Percentiles rank a stretch among this genome's conserved stretches.
These are phyloP conservation scores for Imleria badia DNA, from an alignment of 768 basidiomycete species.

Conservation along the genomic window DNA sequence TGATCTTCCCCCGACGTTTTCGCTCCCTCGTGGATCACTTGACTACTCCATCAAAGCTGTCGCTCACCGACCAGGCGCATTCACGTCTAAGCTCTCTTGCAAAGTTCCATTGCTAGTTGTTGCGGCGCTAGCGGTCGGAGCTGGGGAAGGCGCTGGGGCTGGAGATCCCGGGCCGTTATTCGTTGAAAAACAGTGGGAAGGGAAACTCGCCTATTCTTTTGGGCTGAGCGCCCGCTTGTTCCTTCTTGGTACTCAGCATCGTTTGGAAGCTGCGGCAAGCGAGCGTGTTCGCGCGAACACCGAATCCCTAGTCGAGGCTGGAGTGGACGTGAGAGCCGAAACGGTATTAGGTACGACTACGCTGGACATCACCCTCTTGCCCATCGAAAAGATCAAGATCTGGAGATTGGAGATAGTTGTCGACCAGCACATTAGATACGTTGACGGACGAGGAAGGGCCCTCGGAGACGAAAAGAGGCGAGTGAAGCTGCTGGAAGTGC, in stretches of 20 bases:
- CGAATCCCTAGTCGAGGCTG: not conserved
- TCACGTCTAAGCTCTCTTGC: constrained; percentile 73
- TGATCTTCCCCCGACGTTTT: constrained; percentile 75
- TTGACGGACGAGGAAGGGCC: not conserved
- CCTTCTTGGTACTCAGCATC: constrained; percentile 58
- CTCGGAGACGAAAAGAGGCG: constrained; percentile 2
- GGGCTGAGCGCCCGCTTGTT: constrained; percentile 78
- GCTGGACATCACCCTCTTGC: constrained; percentile 78
- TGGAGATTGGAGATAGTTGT: constrained; percentile 70
- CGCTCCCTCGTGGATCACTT: constrained; percentile 74
- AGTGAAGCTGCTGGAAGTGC: constrained; percentile 19
- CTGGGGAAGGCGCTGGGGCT: constrained; percentile 51
- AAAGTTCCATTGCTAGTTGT: constrained; percentile 73
- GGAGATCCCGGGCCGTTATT: constrained; percentile 73
- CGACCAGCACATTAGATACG: constrained; percentile 48
- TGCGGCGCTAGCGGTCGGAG: constrained; percentile 74
- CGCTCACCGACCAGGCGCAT: constrained; percentile 85
- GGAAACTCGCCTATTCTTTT: constrained; percentile 81
- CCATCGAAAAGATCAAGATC: constrained; percentile 82
- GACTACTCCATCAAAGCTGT: constrained; percentile 77
- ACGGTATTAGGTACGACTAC: constrained; percentile 58
- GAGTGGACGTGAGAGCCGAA: constrained; percentile 12
- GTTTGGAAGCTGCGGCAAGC: not conserved
- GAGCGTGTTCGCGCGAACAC: not conserved
- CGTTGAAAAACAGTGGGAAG: constrained; percentile 90